phyloP scores from a whole-genome alignment of 768 basidiomycete species.

The Nidularia pulvinata region DNA sequence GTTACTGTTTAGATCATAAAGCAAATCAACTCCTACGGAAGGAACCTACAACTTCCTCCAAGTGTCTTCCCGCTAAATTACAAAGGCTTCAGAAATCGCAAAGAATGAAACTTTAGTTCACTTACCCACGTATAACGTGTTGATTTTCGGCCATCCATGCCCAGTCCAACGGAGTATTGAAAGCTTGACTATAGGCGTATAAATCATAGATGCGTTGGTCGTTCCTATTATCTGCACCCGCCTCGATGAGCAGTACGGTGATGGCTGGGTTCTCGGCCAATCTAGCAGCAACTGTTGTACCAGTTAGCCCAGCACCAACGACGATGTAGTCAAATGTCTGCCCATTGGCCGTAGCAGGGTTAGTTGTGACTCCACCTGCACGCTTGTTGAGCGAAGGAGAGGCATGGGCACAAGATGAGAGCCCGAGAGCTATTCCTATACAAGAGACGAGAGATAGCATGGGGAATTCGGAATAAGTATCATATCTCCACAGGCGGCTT shows the following conservation, averaged over 20 bases:
- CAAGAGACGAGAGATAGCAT: too few relatives aligned
- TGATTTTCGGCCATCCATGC: conserved; percentile 41
- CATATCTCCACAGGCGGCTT: too few relatives aligned
- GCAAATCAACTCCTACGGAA: background rate
- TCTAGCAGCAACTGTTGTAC: conserved; percentile 46
- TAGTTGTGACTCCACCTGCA: conserved; percentile 29
- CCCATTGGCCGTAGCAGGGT: conserved; percentile 24
- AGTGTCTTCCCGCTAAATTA: conserved; percentile 42
- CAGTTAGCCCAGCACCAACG: conserved; percentile 45
- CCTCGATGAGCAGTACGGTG: conserved; percentile 50
- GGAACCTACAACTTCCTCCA: conserved; percentile 33
- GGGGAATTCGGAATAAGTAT: too few relatives aligned
- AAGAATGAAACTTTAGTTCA: background rate
- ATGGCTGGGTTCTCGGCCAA: conserved; percentile 40
- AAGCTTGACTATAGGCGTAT: conserved; percentile 38
- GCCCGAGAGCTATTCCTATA: too few relatives aligned
- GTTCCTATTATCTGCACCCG: conserved; percentile 43
- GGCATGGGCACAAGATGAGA: background rate
- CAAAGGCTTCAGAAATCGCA: background rate
- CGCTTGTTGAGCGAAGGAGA: conserved; percentile 20
- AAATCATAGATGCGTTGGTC: conserved; percentile 45
- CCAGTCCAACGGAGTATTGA: conserved; percentile 44
- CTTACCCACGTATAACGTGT: conserved; percentile 34
- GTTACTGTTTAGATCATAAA: background rate
- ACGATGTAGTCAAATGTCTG: conserved; percentile 43